Conservation (phyloP, 1,139 yeast species). For the Scheffersomyces titani region DNA sequence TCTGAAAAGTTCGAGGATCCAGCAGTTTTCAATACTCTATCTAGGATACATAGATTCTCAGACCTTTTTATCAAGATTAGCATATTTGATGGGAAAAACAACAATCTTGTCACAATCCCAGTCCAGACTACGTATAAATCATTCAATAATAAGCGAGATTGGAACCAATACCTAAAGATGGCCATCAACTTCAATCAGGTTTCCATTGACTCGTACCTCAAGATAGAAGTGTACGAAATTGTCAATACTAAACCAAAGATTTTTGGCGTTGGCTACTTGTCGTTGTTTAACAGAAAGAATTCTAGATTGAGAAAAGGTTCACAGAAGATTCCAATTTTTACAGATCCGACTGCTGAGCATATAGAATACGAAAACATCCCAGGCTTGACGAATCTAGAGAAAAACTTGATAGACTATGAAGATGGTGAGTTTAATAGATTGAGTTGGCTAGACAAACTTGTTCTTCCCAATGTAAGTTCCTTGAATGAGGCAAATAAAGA, state of each 20-base stretch:
- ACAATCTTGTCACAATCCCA: conserved; percentile 67
- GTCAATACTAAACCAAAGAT: conserved; percentile 49
- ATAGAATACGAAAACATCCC: conserved; percentile 25
- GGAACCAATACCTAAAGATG: conserved; percentile 64
- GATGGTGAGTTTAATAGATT: conserved; percentile 63
- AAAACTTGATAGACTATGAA: conserved; percentile 61
- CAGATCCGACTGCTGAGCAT: not conserved
- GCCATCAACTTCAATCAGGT: conserved; percentile 74
- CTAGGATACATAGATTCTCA: conserved; percentile 52
- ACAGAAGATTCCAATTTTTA: conserved; percentile 34
- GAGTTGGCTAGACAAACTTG: conserved; percentile 77
- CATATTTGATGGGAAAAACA: conserved; percentile 54
- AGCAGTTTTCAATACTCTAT: conserved; percentile 45
- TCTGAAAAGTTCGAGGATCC: conserved; percentile 63
- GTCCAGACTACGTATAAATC: conserved; percentile 65
- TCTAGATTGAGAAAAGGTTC: conserved; percentile 38
- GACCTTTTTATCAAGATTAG: conserved; percentile 67
- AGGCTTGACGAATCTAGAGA: conserved; percentile 45
- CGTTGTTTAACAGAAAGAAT: conserved; percentile 52
- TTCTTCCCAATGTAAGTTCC: conserved; percentile 51
- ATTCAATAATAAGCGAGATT: conserved; percentile 47
- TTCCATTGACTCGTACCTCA: conserved; percentile 59
- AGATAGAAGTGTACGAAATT: conserved; percentile 67
- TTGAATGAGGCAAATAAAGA: conserved; percentile 19
- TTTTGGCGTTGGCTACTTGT: conserved; percentile 62